Base-by-base conservation (phyloP, 306 rosid genomes). In the Malus orientalis region DNA sequence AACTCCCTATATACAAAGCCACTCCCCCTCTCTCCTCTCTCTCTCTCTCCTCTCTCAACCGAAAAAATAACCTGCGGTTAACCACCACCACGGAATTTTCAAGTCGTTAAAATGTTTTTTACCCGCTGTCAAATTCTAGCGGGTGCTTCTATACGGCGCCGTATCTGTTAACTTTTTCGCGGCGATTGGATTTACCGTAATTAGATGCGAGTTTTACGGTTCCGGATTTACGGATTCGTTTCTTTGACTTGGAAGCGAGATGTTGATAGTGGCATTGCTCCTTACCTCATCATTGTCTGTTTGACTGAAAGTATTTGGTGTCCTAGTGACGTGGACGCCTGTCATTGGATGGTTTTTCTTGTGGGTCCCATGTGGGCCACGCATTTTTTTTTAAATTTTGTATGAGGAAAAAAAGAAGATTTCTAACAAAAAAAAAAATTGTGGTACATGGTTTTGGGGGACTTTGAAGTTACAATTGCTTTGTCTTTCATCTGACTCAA, bases 1-100 rank as follows among this genome's bases (percentile, higher is more conserved):
- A n/a, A 23, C 23, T 23, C 1, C 23, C 23, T 23, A 23, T 23
- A 88, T 87, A 88, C 78, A 66, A 91, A 85, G 89, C 82, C 65
- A 78, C 44, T 76, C 33, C 74, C 55, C 77, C 81, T 73, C 76
- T 72, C 76, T 55, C 77, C 76, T 42, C 74, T 79, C 76, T 1
- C 19, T 76, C 33, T 25, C 25, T 67, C 79, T 42, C 81, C 75
- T 55, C 77, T 44, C 71, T 70, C 49, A 65, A 9, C 73, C n/a
- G 58, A 49, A 60, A 65, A 70, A 58, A 74, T 74, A 83, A 80
- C 79, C 76, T 63, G 76, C 83, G 89, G 87, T 81, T 86, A 80
- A 84, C 93, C 81, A 82, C 83, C 89, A 84, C 91, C 95, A 77
- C 85, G 29, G 71, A 71, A 47, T 70, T 71, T 67, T 51, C 55